These are phyloP conservation scores for Solanum commersonii DNA, from an alignment of 257 asterid species.

Conservation along the genomic window DNA sequence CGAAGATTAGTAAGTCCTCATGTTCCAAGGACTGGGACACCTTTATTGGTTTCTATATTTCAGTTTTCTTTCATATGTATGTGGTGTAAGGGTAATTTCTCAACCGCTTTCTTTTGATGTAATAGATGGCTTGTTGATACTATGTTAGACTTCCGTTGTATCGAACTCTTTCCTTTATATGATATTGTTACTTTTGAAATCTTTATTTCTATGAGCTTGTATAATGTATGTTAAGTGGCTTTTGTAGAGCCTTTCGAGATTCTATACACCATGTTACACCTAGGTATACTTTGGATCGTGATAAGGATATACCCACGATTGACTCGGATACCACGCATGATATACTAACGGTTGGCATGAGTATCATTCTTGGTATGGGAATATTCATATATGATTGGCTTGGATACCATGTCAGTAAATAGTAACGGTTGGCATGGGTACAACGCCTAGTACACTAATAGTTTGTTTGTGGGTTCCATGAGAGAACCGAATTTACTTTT, in stretches of 20 bases:
- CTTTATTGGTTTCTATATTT: neutral
- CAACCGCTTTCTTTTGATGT: neutral
- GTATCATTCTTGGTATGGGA: too few species aligned
- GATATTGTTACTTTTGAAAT: neutral
- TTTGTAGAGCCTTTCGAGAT: neutral
- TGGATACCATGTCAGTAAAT: neutral
- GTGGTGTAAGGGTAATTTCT: neutral
- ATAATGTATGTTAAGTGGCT: neutral
- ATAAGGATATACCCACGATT: neutral
- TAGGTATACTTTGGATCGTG: neutral
- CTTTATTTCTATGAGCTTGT: neutral
- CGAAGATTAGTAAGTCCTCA: neutral
- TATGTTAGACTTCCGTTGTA: neutral
- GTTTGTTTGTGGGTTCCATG: neutral
- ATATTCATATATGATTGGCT: neutral
- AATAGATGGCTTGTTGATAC: neutral
- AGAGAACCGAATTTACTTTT: neutral
- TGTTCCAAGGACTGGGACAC: neutral
- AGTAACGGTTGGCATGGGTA: neutral
- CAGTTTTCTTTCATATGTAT: neutral
- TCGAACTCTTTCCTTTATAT: neutral
- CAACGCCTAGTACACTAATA: neutral
- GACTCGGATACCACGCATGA: neutral
- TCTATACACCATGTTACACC: neutral
- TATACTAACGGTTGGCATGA: neutral